phyloP scores from a whole-genome alignment of 2,329 filamentous ascomycete genomes.

The Sphaerulina musiva region DNA sequence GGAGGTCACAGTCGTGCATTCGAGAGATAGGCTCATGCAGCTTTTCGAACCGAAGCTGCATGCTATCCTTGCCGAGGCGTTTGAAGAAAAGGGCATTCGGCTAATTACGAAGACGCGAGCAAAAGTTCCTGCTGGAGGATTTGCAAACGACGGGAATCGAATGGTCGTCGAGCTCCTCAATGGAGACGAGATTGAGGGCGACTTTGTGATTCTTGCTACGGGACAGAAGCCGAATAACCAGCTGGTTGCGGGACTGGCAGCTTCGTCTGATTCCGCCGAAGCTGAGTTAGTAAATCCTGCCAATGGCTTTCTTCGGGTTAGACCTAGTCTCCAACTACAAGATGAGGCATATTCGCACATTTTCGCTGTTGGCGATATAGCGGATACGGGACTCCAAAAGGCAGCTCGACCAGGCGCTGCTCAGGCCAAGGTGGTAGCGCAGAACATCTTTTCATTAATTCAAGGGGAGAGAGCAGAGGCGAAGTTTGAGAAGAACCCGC shows the following conservation, averaged over 20 bases:
- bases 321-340: slow-evolving; percentile 51
- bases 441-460: slow-evolving; percentile 49
- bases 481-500: slow-evolving; percentile 6
- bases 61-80: slow-evolving; percentile 35
- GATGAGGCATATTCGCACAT: slow-evolving; percentile 47
- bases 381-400: slow-evolving; percentile 49
- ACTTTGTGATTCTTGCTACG: slow-evolving; percentile 54
- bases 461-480: slow-evolving; percentile 18
- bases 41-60: slow-evolving; percentile 44
- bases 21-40: slow-evolving; percentile 48
- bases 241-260: slow-evolving; percentile 44
- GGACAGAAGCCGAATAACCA: slow-evolving; percentile 54
- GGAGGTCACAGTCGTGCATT: slow-evolving; percentile 53
- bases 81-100: slow-evolving; percentile 45
- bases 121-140: slow-evolving; percentile 24
- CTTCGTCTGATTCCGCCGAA: slow-evolving; percentile 39
- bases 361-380: slow-evolving; percentile 60
- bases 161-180: slow-evolving; percentile 41
- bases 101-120: slow-evolving; percentile 42
- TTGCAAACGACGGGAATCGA: slow-evolving; percentile 19
- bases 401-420: slow-evolving; percentile 48
- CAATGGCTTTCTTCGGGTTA: slow-evolving; percentile 39
- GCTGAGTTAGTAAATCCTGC: slow-evolving; percentile 14
- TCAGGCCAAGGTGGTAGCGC: slow-evolving; percentile 49
- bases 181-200: slow-evolving; percentile 43